phyloP scores from a whole-genome alignment of 176 grass and related monocot species.

The Oryza meyeriana region DNA sequence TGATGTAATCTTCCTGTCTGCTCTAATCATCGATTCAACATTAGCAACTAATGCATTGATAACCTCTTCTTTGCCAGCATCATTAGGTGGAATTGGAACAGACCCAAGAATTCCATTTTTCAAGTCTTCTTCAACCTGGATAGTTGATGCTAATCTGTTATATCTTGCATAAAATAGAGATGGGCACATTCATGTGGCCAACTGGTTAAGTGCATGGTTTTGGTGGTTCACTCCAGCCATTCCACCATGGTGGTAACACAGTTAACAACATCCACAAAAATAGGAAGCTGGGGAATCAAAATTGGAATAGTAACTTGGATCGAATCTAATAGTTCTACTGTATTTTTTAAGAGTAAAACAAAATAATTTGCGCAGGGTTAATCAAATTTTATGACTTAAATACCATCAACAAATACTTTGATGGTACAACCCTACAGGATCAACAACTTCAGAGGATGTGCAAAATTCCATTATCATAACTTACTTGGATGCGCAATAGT shows the following conservation, averaged over 20 bases:
- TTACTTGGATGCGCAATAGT: conserved; percentile 81
- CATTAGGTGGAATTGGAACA: conserved; percentile 61
- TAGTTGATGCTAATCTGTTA: conserved; percentile 27
- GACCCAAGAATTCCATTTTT: conserved; percentile 59
- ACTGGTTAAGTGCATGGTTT: neutral
- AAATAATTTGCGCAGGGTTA: neutral
- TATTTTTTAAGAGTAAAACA: conserved; percentile 5
- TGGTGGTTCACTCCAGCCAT: neutral
- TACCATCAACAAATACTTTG: neutral
- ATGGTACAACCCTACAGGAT: conserved; percentile 14
- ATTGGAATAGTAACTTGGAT: neutral
- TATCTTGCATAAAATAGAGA: neutral
- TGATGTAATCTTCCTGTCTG: conserved; percentile 90
- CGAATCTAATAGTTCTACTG: neutral
- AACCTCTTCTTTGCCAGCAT: conserved; percentile 65
- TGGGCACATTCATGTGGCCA: neutral
- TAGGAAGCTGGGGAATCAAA: neutral
- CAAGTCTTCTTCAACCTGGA: conserved; percentile 82
- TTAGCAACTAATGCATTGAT: conserved; percentile 76
- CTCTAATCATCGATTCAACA: conserved; percentile 93
- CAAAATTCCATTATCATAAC: conserved; percentile 22
- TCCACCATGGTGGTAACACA: neutral
- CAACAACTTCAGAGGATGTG: neutral
- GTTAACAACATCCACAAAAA: neutral
- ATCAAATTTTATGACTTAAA: neutral